Base-by-base conservation (phyloP, 441 rosid species). In the Populus hybrid region DNA sequence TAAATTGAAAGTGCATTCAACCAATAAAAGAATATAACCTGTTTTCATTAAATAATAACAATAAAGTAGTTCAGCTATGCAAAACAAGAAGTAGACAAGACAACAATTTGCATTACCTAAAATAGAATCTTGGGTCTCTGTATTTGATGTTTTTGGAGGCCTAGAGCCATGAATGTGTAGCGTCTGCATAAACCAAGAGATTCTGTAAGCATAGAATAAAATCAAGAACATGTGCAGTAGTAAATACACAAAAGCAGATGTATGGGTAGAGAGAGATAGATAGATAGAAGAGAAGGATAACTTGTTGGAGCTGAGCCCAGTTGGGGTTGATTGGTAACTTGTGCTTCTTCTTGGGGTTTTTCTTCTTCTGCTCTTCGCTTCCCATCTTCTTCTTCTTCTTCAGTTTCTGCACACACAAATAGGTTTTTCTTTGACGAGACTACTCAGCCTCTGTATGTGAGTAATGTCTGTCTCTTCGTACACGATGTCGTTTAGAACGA, bases 241-340 rank as follows among this genome's bases (percentile, higher is more conserved):
- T 40, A 71, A 36, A 77, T 4, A 75, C n/a, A 10, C 2, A 6
- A 18, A 61, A 12, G 28, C 7, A 75, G 18, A 61, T 21, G 50
- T 10, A 10, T 10, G 50, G 8, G 50, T 40, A 11, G 50, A 40
- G 5, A 3, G 36, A 34, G 0, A 34, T 6, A 34, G 50, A 3
- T 10, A 40, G 50, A 40, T 1, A 3, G 50, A 40, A 10, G 50
- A 57, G 16, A 16, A 70, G 81, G 77, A 36, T 21, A 66, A 92
- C 94, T 79, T 87, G 93, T 83, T 87, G 92, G 70, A 92, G 93
- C 70, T 86, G 89, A 79, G 85, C 89, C 96, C 96, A 90, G 81
- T 92, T 92, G 50, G 94, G 94, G 82, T 92, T 92, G 7, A 83
- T 71, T 20, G 84, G 88, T 32, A 82, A 53, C 32, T 73, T 83